Base-by-base conservation (phyloP, 2,329 filamentous ascomycete species). In the Penicillium capsulatum region DNA sequence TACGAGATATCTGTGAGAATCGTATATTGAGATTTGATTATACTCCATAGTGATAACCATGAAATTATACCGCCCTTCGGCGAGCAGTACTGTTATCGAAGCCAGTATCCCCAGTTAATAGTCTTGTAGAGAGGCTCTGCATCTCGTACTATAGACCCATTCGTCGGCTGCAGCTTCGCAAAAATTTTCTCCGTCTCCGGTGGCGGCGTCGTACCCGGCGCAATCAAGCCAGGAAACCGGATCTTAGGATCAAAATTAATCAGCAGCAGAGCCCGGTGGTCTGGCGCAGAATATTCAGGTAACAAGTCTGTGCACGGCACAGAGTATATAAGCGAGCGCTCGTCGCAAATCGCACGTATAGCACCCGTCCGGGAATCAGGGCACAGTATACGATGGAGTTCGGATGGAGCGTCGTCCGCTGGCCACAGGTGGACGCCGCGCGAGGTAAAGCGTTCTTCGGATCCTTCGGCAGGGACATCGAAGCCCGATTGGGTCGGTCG, bases 391-490 rank as follows among this genome's bases (percentile, higher is more conserved):
- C 60, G 49, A 5, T 60, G 53, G 2, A 72, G 45, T 31, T 65
- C 65, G 16, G 49, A 37, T 0, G 67, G 66, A 0, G 65, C 63
- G 29, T 68, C 42, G 16, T 65, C 58, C 7, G 63, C 54, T 3
- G 69, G 69, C 69, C 69, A 72, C 16, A 71, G 47, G 7, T 55
- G 54, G 28, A 67, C 58, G 3, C 64, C 64, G 7, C 65, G 60
- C n/a, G 63, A 59, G 7, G 49, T 44, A 38, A 66, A 70, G 11
- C 57, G 57, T 38, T 69, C 63, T 35, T 71, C 66, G 9, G 61
- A 65, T 28, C 54, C 46, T 26, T 61, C 55, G 10, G 67, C 47
- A 1, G 57, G 53, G 10, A 36, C 55, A 17, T 57, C 47, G 6
- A 49, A 40, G 30, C 61, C 47, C 10, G 43, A 29, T 28, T 60